Evolutionary conservation across 2,329 filamentous ascomycete species (phyloP), one percentile per base, ranked within the genome.

Genomic region (Penicillium italicum): DNA sequence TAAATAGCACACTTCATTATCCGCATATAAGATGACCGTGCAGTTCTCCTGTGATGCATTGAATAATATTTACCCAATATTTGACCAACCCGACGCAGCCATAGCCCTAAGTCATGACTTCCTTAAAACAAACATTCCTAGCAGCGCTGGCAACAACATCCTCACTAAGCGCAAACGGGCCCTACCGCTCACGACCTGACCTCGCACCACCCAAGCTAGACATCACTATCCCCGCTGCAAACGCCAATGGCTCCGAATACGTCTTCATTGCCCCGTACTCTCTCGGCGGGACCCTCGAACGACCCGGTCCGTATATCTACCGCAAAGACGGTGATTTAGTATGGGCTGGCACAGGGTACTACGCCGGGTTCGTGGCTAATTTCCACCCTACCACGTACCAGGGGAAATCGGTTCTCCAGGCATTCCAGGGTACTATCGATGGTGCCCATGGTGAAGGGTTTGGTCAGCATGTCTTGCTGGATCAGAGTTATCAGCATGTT

Each of bases 301-400:
- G 82, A 63, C 72, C 79, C 0, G 79, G 72, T 0, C 76, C 80
- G 0, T 83, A 83, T 61, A 82, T 83, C 55, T 77, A 81, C 58
- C 72, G 74, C 3, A 75, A 80, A 55, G 66, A 79, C 31, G 80
- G 80, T 0, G 79, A 82, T 43, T 69, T 83, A 0, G 72, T 84
- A 4, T 83, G 80, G 80, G 82, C 80, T 0, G 79, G 80, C 4
- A 79, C 79, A 44, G 76, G 74, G 3, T 75, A 77, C 58, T 80
- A 77, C 57, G 75, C 73, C 40, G 77, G 76, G 52, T 81, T 78
- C 76, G 64, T 75, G 0, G 76, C 74, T 53, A 81, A 82, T 62
- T 82, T 83, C 66, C 79, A 76, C 64, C 0, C 70, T 10, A 58
- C 59, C 1, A 48, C 71, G 3, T 82, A 74, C 72, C 73, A 77